These are phyloP conservation scores for Licmophora abbreviata DNA, from an alignment of 108 stramenopile species.

Conservation along the genomic window DNA sequence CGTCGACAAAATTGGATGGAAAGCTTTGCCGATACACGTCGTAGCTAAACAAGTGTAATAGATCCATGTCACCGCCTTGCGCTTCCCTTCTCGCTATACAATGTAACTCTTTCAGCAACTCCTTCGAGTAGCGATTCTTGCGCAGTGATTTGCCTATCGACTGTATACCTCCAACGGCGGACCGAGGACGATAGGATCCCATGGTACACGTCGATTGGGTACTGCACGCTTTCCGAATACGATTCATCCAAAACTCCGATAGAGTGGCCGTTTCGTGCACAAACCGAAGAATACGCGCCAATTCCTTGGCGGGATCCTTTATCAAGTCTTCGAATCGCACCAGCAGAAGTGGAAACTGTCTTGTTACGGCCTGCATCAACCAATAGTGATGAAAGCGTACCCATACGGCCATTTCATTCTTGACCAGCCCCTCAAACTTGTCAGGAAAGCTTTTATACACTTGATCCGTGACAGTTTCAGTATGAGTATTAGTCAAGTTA, in stretches of 20 bases:
- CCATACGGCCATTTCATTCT: slow-evolving; percentile 75
- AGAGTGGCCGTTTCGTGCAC: background rate
- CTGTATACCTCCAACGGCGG: slow-evolving; percentile 15
- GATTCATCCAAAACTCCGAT: slow-evolving; percentile 1
- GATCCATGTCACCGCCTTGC: slow-evolving; percentile 3
- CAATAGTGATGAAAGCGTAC: slow-evolving; percentile 55
- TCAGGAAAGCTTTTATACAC: slow-evolving; percentile 49
- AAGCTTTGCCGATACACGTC: slow-evolving; percentile 49
- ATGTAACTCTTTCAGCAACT: slow-evolving; percentile 39
- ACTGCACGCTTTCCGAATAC: slow-evolving; percentile 35
- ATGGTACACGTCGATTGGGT: slow-evolving; percentile 4
- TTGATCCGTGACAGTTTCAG: slow-evolving; percentile 63
- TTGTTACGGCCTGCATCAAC: slow-evolving; percentile 33
- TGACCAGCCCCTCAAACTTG: slow-evolving; percentile 47
- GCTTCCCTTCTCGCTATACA: slow-evolving; percentile 15
- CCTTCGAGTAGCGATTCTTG: slow-evolving; percentile 39
- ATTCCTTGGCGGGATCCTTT: slow-evolving; percentile 26
- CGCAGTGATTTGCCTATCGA: slow-evolving; percentile 46
- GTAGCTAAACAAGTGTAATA: slow-evolving; percentile 57
- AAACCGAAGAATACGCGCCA: slow-evolving; percentile 14
- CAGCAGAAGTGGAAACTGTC: slow-evolving; percentile 33
- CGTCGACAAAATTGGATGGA: slow-evolving; percentile 36
- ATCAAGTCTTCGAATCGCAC: slow-evolving; percentile 80
- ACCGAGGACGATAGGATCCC: slow-evolving; percentile 50
- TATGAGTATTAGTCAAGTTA: slow-evolving; percentile 91